Conservation (phyloP, 805 yeast species). For the Saccharomycopsis lassenensis region DNA sequence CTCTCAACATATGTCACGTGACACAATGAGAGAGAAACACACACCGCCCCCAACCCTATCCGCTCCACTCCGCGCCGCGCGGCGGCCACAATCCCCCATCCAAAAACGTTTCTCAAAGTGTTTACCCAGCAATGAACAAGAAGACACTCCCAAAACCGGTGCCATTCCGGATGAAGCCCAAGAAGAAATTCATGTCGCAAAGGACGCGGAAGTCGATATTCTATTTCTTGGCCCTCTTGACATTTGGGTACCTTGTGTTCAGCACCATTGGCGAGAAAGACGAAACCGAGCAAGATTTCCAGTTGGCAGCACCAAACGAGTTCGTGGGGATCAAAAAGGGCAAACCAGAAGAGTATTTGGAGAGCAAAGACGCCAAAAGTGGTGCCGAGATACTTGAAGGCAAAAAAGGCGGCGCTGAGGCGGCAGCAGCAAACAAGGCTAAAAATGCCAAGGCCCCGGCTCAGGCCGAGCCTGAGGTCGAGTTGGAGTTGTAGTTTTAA, state of each 20-base stretch:
- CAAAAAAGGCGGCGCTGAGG: neutral
- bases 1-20: too few species aligned
- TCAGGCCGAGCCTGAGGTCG: neutral
- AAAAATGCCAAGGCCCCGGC: slow-evolving; percentile 1
- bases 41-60: too few species aligned
- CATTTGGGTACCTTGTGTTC: slow-evolving; percentile 14
- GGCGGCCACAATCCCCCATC: too few species aligned
- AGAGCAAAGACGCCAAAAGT: slow-evolving; percentile 1
- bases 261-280: slow-evolving; percentile 5
- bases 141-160: slow-evolving; percentile 17
- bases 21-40: too few species aligned
- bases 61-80: too few species aligned
- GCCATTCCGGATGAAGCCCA: slow-evolving; percentile 18
- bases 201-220: slow-evolving; percentile 11
- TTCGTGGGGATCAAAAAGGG: slow-evolving; percentile 17
- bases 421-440: neutral
- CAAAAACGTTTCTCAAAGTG: neutral
- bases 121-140: neutral
- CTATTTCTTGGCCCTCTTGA: slow-evolving; percentile 14
- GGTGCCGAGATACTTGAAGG: neutral
- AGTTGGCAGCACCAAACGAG: slow-evolving; percentile 17
- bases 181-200: slow-evolving; percentile 11
- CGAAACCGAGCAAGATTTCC: slow-evolving; percentile 7
- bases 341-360: slow-evolving; percentile 24
- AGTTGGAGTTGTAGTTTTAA: too few species aligned